Conservation (phyloP, 169 alveolate species). For the Toxoplasma gondii region DNA sequence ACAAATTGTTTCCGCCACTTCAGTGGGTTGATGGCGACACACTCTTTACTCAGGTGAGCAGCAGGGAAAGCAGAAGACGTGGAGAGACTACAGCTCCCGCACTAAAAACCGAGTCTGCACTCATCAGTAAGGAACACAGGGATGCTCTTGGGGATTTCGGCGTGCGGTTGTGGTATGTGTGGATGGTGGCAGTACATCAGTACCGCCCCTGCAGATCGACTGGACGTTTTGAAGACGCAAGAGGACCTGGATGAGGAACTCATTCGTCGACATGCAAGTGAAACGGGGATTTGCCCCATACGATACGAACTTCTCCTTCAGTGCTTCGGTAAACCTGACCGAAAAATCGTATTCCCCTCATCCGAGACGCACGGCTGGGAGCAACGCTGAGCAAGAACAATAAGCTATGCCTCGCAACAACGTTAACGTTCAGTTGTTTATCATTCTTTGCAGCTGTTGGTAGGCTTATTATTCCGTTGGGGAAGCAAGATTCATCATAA, state of each 20-base stretch:
- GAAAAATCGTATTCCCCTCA: too few species aligned
- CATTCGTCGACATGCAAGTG: slow-evolving; percentile 60
- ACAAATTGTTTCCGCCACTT: slow-evolving; percentile 60
- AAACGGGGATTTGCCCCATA: slow-evolving; percentile 63
- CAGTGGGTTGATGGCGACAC: slow-evolving; percentile 57
- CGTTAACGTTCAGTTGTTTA: not conserved
- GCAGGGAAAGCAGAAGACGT: not conserved
- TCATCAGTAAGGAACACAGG: too few species aligned
- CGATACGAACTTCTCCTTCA: slow-evolving; percentile 68
- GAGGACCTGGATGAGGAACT: slow-evolving; percentile 64
- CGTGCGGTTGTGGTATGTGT: not conserved
- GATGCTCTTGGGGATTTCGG: not conserved
- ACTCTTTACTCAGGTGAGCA: slow-evolving; percentile 53
- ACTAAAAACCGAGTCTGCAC: too few species aligned
- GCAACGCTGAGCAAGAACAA: not conserved
- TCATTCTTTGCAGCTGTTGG: not conserved
- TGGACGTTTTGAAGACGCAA: slow-evolving; percentile 63
- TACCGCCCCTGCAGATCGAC: slow-evolving; percentile 65
- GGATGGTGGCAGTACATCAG: slow-evolving; percentile 43
- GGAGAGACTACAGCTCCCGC: not conserved
- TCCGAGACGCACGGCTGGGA: too few species aligned
- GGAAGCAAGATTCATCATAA: too few species aligned
- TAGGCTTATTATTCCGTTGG: too few species aligned
- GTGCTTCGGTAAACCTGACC: slow-evolving; percentile 51
- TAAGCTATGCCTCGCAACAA: not conserved